phyloP scores from a whole-genome alignment of 202 grass and related monocot genomes.

The Musa balbisiana region DNA sequence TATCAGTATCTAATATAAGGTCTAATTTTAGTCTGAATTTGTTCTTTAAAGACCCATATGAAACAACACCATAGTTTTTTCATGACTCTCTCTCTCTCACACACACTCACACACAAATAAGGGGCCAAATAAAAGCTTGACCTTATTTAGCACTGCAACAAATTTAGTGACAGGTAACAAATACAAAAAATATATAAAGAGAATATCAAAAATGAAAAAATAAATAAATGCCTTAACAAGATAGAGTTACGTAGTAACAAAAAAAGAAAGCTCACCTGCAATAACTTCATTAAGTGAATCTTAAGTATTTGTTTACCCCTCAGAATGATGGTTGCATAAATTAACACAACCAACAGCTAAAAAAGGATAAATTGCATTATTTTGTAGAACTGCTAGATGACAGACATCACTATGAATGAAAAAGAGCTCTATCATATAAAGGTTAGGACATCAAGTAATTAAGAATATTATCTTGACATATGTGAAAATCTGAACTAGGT shows the following conservation, averaged over 20 bases:
- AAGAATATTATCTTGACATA: too few relatives aligned
- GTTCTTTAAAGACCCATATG: too few relatives aligned
- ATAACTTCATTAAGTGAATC: constrained; percentile 46
- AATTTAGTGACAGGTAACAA: too few relatives aligned
- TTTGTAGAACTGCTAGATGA: constrained; percentile 4
- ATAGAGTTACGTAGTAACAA: background rate
- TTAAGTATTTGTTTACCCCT: constrained; percentile 63
- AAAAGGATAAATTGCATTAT: constrained; percentile 16
- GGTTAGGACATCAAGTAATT: too few relatives aligned
- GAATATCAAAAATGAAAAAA: background rate
- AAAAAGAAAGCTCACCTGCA: background rate
- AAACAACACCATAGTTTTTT: too few relatives aligned
- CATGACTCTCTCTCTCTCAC: too few relatives aligned
- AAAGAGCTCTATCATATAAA: background rate
- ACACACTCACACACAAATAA: too few relatives aligned
- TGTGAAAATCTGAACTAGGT: too few relatives aligned
- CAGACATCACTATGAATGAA: background rate
- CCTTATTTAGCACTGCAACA: too few relatives aligned
- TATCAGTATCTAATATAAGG: too few relatives aligned
- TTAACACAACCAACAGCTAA: constrained; percentile 69
- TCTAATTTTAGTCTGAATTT: too few relatives aligned
- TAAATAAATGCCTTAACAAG: background rate
- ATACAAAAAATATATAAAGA: background rate
- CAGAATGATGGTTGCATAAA: constrained; percentile 90
- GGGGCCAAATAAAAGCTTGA: too few relatives aligned